Evolutionary conservation across 768 basidiomycete genomes (phyloP).

Genomic region (Boletus sp.): DNA sequence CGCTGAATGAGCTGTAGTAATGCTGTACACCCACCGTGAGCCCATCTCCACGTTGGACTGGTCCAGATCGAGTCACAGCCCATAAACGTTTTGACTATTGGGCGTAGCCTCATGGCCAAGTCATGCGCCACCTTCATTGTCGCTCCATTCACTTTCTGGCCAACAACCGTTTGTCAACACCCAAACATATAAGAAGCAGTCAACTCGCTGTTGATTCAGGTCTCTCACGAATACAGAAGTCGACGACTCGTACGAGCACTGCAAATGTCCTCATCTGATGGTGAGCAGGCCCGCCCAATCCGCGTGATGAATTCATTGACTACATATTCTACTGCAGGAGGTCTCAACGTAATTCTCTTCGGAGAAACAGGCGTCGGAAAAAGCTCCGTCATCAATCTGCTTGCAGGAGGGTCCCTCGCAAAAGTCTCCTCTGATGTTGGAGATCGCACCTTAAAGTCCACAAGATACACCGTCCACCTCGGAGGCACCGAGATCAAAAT

Average conservation of each 20-base stretch:
- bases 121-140: slow-evolving; percentile 5
- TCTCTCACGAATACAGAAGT: slow-evolving; percentile 12
- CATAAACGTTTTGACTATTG: slow-evolving; percentile 2
- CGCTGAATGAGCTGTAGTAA: not conserved
- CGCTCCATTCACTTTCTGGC: not conserved
- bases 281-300: slow-evolving; percentile 10
- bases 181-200: not conserved
- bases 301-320: not conserved
- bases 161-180: slow-evolving; percentile 4
- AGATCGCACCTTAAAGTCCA: slow-evolving; percentile 35
- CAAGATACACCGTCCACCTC: slow-evolving; percentile 21
- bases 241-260: not conserved
- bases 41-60: slow-evolving; percentile 9
- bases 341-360: slow-evolving; percentile 31
- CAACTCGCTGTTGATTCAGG: not conserved
- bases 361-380: slow-evolving; percentile 38
- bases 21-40: slow-evolving; percentile 17
- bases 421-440: slow-evolving; percentile 31
- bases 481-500: slow-evolving; percentile 12
- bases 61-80: slow-evolving; percentile 8
- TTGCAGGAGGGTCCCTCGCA: slow-evolving; percentile 31
- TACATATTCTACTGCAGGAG: not conserved
- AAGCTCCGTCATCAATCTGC: slow-evolving; percentile 45
- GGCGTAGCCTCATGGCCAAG: not conserved
- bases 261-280: slow-evolving; percentile 19